Evolutionary conservation across 2,329 filamentous ascomycete genomes (phyloP).

Genomic region (Trichophyton simii): DNA sequence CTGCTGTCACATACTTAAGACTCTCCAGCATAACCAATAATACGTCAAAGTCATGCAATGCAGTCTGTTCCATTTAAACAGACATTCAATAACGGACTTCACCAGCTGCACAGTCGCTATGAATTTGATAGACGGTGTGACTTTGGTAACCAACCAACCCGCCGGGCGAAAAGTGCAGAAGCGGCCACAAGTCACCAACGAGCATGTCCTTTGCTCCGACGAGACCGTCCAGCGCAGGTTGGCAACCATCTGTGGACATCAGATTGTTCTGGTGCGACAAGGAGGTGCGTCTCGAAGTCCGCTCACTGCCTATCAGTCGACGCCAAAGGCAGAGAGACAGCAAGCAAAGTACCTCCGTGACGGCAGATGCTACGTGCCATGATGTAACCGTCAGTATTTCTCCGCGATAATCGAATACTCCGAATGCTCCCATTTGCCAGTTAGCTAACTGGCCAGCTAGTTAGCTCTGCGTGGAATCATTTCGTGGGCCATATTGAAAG

Average conservation of each 20-base stretch:
- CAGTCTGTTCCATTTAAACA: too few relatives aligned
- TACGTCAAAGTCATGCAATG: too few relatives aligned
- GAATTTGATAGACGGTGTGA: background rate
- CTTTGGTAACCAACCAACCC: background rate
- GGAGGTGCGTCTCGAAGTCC: background rate
- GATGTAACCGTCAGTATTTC: background rate
- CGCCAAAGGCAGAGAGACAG: background rate
- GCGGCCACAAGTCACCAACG: background rate
- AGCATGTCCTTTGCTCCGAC: background rate
- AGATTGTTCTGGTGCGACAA: background rate
- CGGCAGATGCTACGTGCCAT: background rate
- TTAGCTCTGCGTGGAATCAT: background rate
- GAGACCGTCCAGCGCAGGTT: background rate
- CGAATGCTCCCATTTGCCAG: background rate
- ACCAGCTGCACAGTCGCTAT: background rate
- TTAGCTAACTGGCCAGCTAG: background rate
- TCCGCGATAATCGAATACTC: too few relatives aligned
- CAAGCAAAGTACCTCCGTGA: background rate
- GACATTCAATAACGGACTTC: background rate
- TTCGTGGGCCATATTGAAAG: background rate
- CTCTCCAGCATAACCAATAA: too few relatives aligned
- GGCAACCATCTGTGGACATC: background rate
- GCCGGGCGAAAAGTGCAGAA: background rate
- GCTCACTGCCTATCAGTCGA: background rate
- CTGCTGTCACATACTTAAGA: too few relatives aligned